Conservation (phyloP, 768 basidiomycete genomes). For the Tricholoma terreum region DNA sequence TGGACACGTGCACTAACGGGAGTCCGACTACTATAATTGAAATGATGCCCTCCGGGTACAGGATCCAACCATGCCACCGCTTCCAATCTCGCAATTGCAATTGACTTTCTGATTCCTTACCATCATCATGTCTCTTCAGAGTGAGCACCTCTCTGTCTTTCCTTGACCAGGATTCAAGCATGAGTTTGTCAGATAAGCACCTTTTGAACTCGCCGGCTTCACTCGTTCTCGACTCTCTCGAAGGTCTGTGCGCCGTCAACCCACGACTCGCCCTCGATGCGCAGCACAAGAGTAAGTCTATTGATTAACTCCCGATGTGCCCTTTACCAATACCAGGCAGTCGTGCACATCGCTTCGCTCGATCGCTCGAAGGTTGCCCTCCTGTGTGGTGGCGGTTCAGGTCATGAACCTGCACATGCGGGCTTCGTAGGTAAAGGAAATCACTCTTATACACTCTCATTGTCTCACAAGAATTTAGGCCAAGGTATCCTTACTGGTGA, state of each 20-base stretch:
- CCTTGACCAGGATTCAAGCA: background rate
- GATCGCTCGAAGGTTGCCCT: slow-evolving; percentile 70
- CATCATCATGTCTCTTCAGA: slow-evolving; percentile 36
- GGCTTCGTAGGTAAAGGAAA: slow-evolving; percentile 73
- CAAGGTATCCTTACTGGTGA: slow-evolving; percentile 75
- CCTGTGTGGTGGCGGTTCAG: slow-evolving; percentile 81
- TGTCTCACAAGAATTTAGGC: slow-evolving; percentile 37
- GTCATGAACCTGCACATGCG: slow-evolving; percentile 90
- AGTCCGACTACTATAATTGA: too few relatives aligned
- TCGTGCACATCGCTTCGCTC: slow-evolving; percentile 56
- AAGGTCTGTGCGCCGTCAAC: slow-evolving; percentile 69
- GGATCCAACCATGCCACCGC: background rate
- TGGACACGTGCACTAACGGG: too few relatives aligned
- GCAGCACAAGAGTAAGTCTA: slow-evolving; percentile 59
- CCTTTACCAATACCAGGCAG: slow-evolving; percentile 31
- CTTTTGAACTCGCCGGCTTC: slow-evolving; percentile 68
- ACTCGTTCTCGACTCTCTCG: slow-evolving; percentile 76
- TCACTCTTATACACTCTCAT: background rate
- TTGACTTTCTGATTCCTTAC: slow-evolving; percentile 14
- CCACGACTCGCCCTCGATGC: slow-evolving; percentile 69
- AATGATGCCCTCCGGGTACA: too few relatives aligned
- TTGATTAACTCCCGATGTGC: slow-evolving; percentile 6
- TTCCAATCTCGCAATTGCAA: too few relatives aligned
- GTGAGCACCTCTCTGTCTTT: slow-evolving; percentile 17
- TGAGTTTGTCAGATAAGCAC: slow-evolving; percentile 54